Evolutionary conservation across 306 rosid genomes (phyloP).

Genomic region (Dryas alaskensis): DNA sequence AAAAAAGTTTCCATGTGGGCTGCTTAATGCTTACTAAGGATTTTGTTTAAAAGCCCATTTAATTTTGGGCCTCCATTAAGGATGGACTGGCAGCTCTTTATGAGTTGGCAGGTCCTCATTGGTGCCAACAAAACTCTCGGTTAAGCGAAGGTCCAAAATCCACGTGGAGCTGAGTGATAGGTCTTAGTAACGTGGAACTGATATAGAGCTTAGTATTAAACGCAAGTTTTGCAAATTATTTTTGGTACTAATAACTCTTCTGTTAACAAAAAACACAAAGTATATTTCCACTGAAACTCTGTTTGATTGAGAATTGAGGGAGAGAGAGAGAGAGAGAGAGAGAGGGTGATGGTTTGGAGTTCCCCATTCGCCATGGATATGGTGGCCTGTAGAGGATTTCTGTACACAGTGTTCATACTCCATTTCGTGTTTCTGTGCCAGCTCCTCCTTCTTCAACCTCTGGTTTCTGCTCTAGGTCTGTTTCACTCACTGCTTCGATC

Average conservation of each 20-base stretch:
- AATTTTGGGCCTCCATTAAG: not conserved
- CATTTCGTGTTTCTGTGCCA: slow-evolving; percentile 75
- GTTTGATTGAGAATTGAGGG: not conserved
- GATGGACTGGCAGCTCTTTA: not conserved
- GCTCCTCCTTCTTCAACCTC: slow-evolving; percentile 81
- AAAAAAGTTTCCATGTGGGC: too few relatives aligned
- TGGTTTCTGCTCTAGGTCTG: slow-evolving; percentile 82
- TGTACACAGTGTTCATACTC: slow-evolving; percentile 54
- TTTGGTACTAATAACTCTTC: not conserved
- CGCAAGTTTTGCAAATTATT: not conserved
- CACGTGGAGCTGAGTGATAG: slow-evolving; percentile 40
- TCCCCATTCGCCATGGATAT: slow-evolving; percentile 47
- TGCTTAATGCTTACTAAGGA: too few relatives aligned
- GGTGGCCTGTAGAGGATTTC: slow-evolving; percentile 61
- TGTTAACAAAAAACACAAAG: not conserved
- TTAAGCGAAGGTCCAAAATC: not conserved
- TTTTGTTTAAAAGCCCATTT: too few relatives aligned
- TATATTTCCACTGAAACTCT: not conserved
- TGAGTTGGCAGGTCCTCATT: slow-evolving; percentile 19
- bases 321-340: not conserved
- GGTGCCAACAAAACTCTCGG: not conserved
- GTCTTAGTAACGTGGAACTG: slow-evolving; percentile 48
- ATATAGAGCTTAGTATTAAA: not conserved
- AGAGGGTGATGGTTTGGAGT: slow-evolving; percentile 36
- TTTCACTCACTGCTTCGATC: slow-evolving; percentile 28